Conservation (phyloP, 1,139 yeast species). For the Blastobotrys raffinosifermentans region DNA sequence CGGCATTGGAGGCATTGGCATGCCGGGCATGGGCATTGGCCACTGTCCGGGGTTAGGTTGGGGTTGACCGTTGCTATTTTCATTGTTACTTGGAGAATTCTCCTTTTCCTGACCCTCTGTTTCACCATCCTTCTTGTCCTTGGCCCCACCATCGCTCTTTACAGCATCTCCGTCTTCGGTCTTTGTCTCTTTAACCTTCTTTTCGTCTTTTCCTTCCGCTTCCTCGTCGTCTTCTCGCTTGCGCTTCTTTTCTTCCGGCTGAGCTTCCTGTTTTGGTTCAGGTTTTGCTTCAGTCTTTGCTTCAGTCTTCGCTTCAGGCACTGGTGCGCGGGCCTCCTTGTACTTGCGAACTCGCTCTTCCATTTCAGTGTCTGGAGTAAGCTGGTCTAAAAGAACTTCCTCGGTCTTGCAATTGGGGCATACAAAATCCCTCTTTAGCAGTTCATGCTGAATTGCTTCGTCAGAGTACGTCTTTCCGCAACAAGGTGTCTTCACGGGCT, state of each 20-base stretch:
- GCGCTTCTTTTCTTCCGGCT: constrained; percentile 9
- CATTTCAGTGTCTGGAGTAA: constrained; percentile 55
- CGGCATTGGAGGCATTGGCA: constrained; percentile 5
- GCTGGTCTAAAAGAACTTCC: constrained; percentile 70
- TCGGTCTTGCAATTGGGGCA: constrained; percentile 82
- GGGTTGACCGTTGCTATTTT: not conserved
- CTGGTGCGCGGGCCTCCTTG: constrained; percentile 32
- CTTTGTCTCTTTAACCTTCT: constrained; percentile 9
- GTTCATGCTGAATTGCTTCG: constrained; percentile 58
- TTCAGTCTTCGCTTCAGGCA: constrained; percentile 6
- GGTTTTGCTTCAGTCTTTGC: constrained; percentile 5
- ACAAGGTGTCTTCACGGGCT: constrained; percentile 86
- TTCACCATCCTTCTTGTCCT: constrained; percentile 10
- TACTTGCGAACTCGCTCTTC: constrained; percentile 50
- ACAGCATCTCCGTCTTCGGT: constrained; percentile 6
- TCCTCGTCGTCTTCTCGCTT: constrained; percentile 14
- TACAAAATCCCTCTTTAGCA: constrained; percentile 78
- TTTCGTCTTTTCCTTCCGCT: constrained; percentile 8
- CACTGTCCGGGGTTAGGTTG: not conserved
- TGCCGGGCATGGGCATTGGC: constrained; percentile 6
- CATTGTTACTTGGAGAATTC: not conserved
- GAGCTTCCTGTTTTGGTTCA: constrained; percentile 6
- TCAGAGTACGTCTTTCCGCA: constrained; percentile 60
- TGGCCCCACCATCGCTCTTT: not conserved
- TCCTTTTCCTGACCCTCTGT: constrained; percentile 4